These are phyloP conservation scores for Xerophyta viscosa DNA, from an alignment of 106 monocot genomes.

Conservation along the genomic window DNA sequence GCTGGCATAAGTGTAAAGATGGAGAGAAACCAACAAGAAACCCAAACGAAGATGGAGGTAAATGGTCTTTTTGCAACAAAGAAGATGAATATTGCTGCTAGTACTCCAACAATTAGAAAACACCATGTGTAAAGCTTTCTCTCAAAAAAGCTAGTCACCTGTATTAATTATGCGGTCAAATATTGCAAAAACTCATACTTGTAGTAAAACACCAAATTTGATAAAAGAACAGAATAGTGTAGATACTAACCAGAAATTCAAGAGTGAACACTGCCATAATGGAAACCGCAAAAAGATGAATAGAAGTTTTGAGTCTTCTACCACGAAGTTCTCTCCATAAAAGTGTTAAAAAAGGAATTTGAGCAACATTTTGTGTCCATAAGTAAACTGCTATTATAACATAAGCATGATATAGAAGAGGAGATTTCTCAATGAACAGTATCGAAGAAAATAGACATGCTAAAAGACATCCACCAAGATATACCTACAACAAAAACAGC, in stretches of 20 bases:
- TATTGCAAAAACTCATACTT: too few species aligned
- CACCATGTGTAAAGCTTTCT: constrained; percentile 86
- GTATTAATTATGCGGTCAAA: not conserved
- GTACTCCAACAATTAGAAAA: constrained; percentile 51
- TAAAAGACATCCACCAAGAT: constrained; percentile 48
- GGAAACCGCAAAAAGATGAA: constrained; percentile 32
- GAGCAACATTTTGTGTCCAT: constrained; percentile 60
- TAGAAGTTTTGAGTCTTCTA: constrained; percentile 23
- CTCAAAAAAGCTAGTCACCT: constrained; percentile 82
- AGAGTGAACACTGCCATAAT: constrained; percentile 45
- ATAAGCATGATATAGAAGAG: constrained; percentile 83
- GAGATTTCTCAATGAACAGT: constrained; percentile 68
- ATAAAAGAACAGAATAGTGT: not conserved
- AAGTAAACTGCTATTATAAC: constrained; percentile 54
- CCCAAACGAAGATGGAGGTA: constrained; percentile 42
- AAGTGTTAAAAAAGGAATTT: constrained; percentile 32
- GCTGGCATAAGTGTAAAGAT: constrained; percentile 91
- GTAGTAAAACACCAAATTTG: too few species aligned
- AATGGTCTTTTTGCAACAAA: constrained; percentile 21
- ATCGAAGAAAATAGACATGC: constrained; percentile 50
- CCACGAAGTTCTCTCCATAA: constrained; percentile 38
- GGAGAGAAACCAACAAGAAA: constrained; percentile 73
- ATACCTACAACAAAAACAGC: constrained; percentile 41
- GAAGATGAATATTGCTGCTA: constrained; percentile 25
- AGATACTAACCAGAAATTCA: constrained; percentile 66